These are phyloP conservation scores for Capsicum rhomboideum DNA, from an alignment of 257 asterid species.

Conservation along the genomic window DNA sequence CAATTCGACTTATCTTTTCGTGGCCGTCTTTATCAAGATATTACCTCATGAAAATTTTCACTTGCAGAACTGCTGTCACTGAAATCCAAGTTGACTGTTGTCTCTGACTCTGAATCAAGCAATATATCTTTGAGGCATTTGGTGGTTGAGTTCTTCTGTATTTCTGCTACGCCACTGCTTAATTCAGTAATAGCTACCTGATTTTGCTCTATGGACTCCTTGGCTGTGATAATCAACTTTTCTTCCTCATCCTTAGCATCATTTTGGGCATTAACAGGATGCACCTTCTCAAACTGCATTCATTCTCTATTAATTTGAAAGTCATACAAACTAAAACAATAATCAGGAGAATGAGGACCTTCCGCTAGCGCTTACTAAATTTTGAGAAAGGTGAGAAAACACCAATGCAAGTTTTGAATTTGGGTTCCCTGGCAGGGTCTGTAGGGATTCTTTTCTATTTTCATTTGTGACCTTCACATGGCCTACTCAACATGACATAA, in stretches of 20 bases:
- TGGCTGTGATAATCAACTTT: neutral
- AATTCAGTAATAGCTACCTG: conserved; percentile 10
- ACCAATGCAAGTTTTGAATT: neutral
- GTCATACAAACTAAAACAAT: conserved; percentile 8
- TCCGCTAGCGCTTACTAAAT: neutral
- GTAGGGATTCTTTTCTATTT: neutral
- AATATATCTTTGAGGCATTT: conserved; percentile 73
- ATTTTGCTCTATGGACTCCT: neutral
- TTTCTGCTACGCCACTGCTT: conserved; percentile 11
- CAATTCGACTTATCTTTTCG: neutral
- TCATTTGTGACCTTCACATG: neutral
- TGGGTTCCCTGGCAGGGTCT: neutral
- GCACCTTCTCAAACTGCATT: conserved; percentile 30
- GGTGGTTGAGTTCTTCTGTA: conserved; percentile 26
- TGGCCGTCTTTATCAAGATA: neutral
- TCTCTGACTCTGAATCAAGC: conserved; percentile 57
- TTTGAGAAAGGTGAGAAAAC: neutral
- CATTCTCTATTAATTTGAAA: conserved; percentile 6
- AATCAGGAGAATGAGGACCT: neutral
- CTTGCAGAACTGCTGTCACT: conserved; percentile 25
- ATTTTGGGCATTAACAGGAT: conserved; percentile 9
- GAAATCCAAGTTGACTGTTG: conserved; percentile 33
- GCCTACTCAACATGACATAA: neutral
- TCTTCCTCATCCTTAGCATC: conserved; percentile 5
- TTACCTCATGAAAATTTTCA: conserved; percentile 43